These are phyloP conservation scores for Ceratocystis cubensis DNA, from an alignment of 2,329 filamentous ascomycete species.

Conservation along the genomic window DNA sequence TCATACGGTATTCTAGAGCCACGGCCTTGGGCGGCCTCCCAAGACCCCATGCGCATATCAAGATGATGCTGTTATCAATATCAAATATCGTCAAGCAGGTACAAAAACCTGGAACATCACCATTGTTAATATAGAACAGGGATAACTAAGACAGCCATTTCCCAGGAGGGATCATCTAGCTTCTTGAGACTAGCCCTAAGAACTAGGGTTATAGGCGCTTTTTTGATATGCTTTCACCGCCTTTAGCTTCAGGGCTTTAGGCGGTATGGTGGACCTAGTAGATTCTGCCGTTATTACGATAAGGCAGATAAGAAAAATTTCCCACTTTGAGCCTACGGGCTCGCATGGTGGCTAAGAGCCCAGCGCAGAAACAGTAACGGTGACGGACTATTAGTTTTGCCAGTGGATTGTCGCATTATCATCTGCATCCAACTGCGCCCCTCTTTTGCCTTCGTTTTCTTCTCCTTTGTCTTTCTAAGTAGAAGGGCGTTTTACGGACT, in stretches of 20 bases:
- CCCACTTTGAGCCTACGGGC: conserved; percentile 12
- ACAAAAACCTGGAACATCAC: too few relatives aligned
- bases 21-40: too few relatives aligned
- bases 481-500: conserved; percentile 4
- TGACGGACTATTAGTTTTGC: conserved; percentile 5
- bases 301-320: conserved; percentile 21
- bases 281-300: conserved; percentile 15
- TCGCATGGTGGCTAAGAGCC: background rate
- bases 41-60: background rate
- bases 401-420: conserved; percentile 1
- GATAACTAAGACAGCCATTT: background rate
- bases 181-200: background rate
- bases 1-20: too few relatives aligned
- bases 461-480: background rate
- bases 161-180: background rate
- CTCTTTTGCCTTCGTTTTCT: background rate
- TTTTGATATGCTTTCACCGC: conserved; percentile 12
- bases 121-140: background rate
- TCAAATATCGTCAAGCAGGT: too few relatives aligned
- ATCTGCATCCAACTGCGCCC: background rate
- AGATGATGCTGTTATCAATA: background rate
- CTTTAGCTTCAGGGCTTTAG: background rate
- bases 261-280: background rate
- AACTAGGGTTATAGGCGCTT: background rate
- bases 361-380: background rate